Percentiles rank a stretch among this genome's conserved stretches.
These are phyloP conservation scores for Clonostachys rosea DNA, from an alignment of 2,329 filamentous ascomycete genomes.

Conservation along the genomic window DNA sequence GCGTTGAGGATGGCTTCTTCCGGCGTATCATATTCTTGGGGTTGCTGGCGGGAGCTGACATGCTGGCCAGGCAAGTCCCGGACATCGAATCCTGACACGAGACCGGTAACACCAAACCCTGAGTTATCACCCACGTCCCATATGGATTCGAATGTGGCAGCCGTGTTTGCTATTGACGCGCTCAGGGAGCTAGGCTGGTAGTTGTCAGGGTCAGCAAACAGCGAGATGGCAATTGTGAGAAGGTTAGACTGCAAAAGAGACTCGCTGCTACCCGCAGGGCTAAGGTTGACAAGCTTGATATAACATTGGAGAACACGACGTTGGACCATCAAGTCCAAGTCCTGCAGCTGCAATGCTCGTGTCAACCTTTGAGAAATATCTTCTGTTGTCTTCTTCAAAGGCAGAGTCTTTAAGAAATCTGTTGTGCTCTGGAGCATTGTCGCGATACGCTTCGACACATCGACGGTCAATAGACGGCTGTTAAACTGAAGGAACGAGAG, in stretches of 20 bases:
- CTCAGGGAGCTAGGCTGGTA: slow-evolving; percentile 82
- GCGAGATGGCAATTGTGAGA: slow-evolving; percentile 80
- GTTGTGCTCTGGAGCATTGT: slow-evolving; percentile 95
- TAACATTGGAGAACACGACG: slow-evolving; percentile 93
- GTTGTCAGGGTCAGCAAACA: slow-evolving; percentile 89
- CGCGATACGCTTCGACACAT: slow-evolving; percentile 89
- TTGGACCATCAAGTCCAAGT: slow-evolving; percentile 90
- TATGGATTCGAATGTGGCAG: slow-evolving; percentile 84
- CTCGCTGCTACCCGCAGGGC: slow-evolving; percentile 79
- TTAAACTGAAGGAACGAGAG: slow-evolving; percentile 93
- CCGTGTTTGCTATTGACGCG: slow-evolving; percentile 85
- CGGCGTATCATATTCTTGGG: slow-evolving; percentile 49
- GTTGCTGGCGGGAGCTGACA: slow-evolving; percentile 36
- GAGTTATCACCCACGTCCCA: slow-evolving; percentile 96
- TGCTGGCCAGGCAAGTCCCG: slow-evolving; percentile 67
- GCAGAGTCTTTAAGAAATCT: slow-evolving; percentile 80
- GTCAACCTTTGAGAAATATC: slow-evolving; percentile 81
- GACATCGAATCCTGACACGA: slow-evolving; percentile 74
- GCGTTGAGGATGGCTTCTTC: slow-evolving; percentile 61
- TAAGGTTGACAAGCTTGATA: slow-evolving; percentile 83
- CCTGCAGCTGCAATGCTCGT: slow-evolving; percentile 81
- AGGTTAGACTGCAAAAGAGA: slow-evolving; percentile 87
- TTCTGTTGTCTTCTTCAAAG: slow-evolving; percentile 77
- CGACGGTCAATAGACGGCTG: slow-evolving; percentile 81
- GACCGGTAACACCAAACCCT: slow-evolving; percentile 86